Evolutionary conservation across 768 basidiomycete genomes (phyloP), one percentile per base, ranked within the genome.

Genomic region (Infundibulicybe gibba): DNA sequence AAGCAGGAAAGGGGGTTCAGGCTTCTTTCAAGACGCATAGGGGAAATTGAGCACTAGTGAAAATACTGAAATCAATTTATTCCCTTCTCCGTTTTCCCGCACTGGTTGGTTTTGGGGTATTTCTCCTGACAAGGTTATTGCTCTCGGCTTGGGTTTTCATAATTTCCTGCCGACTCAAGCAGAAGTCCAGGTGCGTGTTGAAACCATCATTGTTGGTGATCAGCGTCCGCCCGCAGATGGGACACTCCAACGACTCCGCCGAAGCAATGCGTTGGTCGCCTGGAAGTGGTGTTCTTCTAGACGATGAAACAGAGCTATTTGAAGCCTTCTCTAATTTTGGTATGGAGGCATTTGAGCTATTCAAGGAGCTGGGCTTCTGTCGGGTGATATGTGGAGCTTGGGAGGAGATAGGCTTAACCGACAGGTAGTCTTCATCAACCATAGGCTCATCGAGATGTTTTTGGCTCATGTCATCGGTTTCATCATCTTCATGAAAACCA

Each of bases 181-280:
- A 97, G 56, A 84, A 87, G 63, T 97, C 93, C 38, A 97, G 75
- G 57, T 97, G 93, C n/a, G 79, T 72, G 59, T 97, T 95, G 31
- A 97, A 65, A 4, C 78, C 83, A 41, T 76, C 71, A 59, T 97
- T 97, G 61, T 91, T 83, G 1, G 76, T 80, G 49, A 75, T 67
- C 45, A 92, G 61, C 11, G 65, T 61, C 58, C 79, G 81, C 19
- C 65, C 60, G 56, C 90, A 94, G 17, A 94, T 70, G 3, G 94
- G 92, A 62, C 91, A 94, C 0, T 63, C 62, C 45, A 79, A 74
- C n/a, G 56, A 60, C 45, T 69, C 61, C 32, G 44, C 32, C 43
- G 14, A 25, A 8, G 25, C 25, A 25, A 25, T 25, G 25, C 25
- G 25, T 25, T 25, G 16, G 25, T 8, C 25, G 3, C 25, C 25